Evolutionary conservation across 441 rosid genomes (phyloP).

Genomic region (Aquilaria agallochum): DNA sequence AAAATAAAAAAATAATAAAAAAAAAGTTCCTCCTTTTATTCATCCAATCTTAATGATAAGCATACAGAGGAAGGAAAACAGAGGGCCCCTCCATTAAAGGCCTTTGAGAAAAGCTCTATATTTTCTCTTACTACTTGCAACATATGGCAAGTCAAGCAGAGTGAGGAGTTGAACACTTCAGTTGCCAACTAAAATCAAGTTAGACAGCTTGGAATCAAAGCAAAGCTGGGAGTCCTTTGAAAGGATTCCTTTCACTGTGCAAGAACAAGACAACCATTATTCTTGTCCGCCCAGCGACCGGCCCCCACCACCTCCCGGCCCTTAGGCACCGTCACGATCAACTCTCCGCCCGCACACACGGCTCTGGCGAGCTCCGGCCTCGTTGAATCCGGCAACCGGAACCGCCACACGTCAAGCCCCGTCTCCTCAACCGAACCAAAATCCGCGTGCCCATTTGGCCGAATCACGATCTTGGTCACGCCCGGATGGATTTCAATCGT

Average conservation of each 20-base stretch:
- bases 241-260: constrained; percentile 41
- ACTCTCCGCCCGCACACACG: constrained; percentile 50
- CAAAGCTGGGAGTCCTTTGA: neutral
- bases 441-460: constrained; percentile 60
- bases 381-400: constrained; percentile 73
- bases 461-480: constrained; percentile 64
- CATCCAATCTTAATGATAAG: no score
- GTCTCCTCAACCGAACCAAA: constrained; percentile 51
- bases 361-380: constrained; percentile 85
- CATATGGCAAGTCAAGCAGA: no score
- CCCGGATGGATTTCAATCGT: constrained; percentile 78
- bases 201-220: constrained; percentile 13
- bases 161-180: no score
- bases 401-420: constrained; percentile 89
- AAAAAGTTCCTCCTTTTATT: no score
- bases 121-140: no score
- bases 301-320: constrained; percentile 35
- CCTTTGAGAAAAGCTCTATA: no score
- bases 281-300: constrained; percentile 17
- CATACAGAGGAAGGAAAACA: no score
- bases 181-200: constrained; percentile 13
- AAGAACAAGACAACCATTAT: constrained; percentile 60
- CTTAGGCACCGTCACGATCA: constrained; percentile 86
- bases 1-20: no score
- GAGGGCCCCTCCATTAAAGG: no score